phyloP scores from a whole-genome alignment of 1,139 yeast genomes.

The Meyerozyma elateridarum region DNA sequence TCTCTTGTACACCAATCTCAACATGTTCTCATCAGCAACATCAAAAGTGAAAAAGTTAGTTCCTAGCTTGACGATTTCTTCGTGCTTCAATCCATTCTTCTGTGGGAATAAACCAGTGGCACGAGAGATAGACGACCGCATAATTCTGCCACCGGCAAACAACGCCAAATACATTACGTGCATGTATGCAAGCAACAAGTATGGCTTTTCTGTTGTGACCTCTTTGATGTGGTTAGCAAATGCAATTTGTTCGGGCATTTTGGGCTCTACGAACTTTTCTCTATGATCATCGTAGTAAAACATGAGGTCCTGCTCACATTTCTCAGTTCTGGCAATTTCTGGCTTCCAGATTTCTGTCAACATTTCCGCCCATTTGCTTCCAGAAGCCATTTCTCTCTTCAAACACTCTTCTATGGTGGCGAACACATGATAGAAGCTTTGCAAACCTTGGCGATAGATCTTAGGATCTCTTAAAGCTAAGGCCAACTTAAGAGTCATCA shows the following conservation, averaged over 20 bases:
- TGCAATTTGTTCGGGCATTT: constrained; percentile 56
- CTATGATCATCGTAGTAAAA: constrained; percentile 58
- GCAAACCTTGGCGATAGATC: constrained; percentile 77
- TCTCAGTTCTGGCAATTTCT: constrained; percentile 58
- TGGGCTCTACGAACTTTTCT: constrained; percentile 52
- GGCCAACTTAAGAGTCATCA: constrained; percentile 66
- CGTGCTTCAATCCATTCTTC: constrained; percentile 57
- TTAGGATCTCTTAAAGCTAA: constrained; percentile 71
- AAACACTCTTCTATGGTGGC: constrained; percentile 59
- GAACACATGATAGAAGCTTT: constrained; percentile 73
- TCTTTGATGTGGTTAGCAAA: constrained; percentile 57
- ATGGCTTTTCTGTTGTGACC: constrained; percentile 58
- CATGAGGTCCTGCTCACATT: constrained; percentile 57
- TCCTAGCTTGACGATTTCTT: constrained; percentile 56
- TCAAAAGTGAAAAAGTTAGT: constrained; percentile 72
- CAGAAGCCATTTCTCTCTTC: constrained; percentile 41
- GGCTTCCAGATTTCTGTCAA: constrained; percentile 63
- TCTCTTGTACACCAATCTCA: constrained; percentile 64
- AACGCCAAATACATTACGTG: constrained; percentile 83
- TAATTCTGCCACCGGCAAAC: constrained; percentile 80
- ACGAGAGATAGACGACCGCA: constrained; percentile 61
- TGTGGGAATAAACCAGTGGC: constrained; percentile 75
- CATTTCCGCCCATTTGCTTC: constrained; percentile 39
- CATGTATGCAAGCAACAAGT: constrained; percentile 72
- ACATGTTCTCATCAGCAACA: constrained; percentile 61